A percentile compares a stretch with the other conserved stretches of the same genome.
Conservation (phyloP, 202 grass and related monocot genomes). For the Brachypodium distachyon region DNA sequence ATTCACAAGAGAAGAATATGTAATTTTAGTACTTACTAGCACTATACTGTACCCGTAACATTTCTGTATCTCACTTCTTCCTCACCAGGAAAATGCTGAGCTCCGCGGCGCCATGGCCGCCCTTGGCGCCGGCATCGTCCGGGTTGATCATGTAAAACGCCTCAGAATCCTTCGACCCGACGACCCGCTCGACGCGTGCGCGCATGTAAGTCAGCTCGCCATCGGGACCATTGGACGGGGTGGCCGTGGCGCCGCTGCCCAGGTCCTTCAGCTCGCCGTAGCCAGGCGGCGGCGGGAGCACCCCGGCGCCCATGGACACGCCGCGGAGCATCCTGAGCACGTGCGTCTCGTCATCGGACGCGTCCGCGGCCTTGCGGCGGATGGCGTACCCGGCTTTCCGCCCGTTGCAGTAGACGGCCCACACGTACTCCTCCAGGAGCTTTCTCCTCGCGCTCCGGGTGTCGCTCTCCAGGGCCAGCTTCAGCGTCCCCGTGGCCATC, state of each 20-base stretch:
- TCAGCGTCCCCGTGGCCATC: conserved; percentile 65
- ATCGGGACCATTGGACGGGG: conserved; percentile 34
- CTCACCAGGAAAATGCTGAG: conserved; percentile 93
- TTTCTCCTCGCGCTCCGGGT: conserved; percentile 59
- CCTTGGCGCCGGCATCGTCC: conserved; percentile 24
- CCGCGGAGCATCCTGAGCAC: conserved; percentile 76
- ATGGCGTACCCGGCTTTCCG: conserved; percentile 89
- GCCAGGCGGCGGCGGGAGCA: conserved; percentile 52
- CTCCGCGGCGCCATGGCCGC: conserved; percentile 34
- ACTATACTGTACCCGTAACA: background rate
- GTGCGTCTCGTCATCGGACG: conserved; percentile 71
- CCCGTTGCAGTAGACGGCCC: conserved; percentile 97
- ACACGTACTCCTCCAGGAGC: conserved; percentile 87
- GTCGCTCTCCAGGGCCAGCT: conserved; percentile 94
- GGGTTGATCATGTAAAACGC: conserved; percentile 99
- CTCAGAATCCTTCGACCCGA: conserved; percentile 93
- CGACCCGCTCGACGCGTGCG: conserved; percentile 85
- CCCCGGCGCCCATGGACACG: conserved; percentile 93
- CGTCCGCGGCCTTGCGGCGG: conserved; percentile 67
- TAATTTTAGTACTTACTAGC: background rate
- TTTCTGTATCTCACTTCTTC: conserved; percentile 4
- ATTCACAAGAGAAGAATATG: background rate
- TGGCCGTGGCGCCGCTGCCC: too few relatives aligned
- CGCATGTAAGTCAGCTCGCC: conserved; percentile 95
- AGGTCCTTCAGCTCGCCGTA: conserved; percentile 42